Conservation (phyloP, 2,329 filamentous ascomycete genomes). For the Diaporthe caulivora region DNA sequence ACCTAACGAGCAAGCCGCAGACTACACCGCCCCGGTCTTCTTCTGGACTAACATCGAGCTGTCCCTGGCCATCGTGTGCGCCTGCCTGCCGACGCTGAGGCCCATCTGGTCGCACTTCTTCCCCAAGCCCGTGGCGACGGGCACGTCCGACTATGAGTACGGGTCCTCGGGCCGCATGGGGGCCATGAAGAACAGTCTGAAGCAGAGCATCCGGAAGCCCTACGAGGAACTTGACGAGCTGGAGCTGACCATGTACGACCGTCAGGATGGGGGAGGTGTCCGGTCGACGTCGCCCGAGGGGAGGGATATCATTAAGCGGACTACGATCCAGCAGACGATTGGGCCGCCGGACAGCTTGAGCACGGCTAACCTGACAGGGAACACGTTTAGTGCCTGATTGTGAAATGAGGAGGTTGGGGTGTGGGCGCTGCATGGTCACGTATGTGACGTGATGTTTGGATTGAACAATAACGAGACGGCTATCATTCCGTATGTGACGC, state of each 20-base stretch:
- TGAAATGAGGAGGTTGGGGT: too few species aligned
- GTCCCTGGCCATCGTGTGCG: constrained; percentile 26
- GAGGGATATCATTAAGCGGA: constrained; percentile 8
- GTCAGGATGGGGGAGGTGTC: background rate
- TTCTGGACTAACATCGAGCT: constrained; percentile 27
- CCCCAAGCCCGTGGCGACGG: constrained; percentile 22
- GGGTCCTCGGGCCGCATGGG: constrained; percentile 21
- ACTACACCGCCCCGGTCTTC: constrained; percentile 12
- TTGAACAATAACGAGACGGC: background rate
- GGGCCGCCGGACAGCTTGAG: background rate
- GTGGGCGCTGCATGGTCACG: too few species aligned
- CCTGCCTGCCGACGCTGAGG: constrained; percentile 14
- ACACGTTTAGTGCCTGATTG: background rate
- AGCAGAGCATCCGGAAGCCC: constrained; percentile 18
- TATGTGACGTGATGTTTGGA: background rate
- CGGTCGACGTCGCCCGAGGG: background rate
- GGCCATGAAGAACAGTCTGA: constrained; percentile 2
- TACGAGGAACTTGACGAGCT: constrained; percentile 14
- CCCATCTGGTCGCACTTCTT: constrained; percentile 30
- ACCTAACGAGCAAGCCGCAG: background rate
- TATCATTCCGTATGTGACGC: background rate
- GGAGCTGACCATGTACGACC: constrained; percentile 19
- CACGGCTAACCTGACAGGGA: background rate
- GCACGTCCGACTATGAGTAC: constrained; percentile 6
- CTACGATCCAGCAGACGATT: constrained; percentile 18